Conservation (phyloP, 768 basidiomycete species). For the Pleurotus giganteus region DNA sequence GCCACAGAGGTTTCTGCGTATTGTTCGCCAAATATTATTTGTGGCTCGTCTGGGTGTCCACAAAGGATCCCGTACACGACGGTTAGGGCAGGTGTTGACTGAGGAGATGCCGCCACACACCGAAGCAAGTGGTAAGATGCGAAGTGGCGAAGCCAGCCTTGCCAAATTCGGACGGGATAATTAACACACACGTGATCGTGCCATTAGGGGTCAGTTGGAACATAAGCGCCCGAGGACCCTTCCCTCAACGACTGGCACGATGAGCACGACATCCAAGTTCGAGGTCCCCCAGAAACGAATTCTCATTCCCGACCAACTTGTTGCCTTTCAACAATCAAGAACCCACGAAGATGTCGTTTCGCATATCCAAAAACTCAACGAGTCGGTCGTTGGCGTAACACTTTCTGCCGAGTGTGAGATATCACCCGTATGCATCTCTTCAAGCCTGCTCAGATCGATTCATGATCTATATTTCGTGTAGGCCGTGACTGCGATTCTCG, state of each 20-base stretch:
- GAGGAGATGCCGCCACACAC: too few species aligned
- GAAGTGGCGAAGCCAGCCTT: too few species aligned
- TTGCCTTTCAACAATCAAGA: slow-evolving; percentile 73
- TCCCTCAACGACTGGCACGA: slow-evolving; percentile 12
- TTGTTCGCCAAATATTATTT: too few species aligned
- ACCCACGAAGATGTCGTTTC: slow-evolving; percentile 66
- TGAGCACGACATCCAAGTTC: slow-evolving; percentile 24
- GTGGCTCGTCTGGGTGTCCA: too few species aligned
- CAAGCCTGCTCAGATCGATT: slow-evolving; percentile 4
- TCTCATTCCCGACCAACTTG: slow-evolving; percentile 72
- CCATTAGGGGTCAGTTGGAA: neutral
- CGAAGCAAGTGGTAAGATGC: too few species aligned
- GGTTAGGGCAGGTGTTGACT: too few species aligned
- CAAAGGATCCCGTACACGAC: too few species aligned
- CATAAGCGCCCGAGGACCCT: neutral
- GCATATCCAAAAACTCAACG: slow-evolving; percentile 77
- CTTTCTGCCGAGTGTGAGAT: slow-evolving; percentile 59
- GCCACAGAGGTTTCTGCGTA: too few species aligned
- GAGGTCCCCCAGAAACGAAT: slow-evolving; percentile 68
- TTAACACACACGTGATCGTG: neutral
- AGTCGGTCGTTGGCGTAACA: slow-evolving; percentile 71
- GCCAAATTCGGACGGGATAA: neutral
- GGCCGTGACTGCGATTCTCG: slow-evolving; percentile 63
- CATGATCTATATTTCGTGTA: slow-evolving; percentile 27
- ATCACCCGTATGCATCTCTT: slow-evolving; percentile 51